Evolutionary conservation across 176 grass and related monocot species (phyloP), one percentile per base, ranked within the genome.

Genomic region (Cenchrus fungigraminus): DNA sequence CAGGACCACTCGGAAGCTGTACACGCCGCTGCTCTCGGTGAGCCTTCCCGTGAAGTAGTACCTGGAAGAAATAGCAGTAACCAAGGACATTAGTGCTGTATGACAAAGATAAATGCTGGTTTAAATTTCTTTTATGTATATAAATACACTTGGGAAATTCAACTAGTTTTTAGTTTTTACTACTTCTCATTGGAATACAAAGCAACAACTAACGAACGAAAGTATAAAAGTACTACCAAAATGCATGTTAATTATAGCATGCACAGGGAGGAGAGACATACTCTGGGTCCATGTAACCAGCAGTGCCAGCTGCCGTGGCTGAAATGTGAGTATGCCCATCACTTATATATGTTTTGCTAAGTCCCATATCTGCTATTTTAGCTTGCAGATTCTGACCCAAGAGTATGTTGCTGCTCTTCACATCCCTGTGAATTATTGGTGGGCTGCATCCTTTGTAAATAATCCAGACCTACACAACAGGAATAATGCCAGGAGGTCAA

Each of bases 371-470:
- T 17, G 84, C 55, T 46, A 86, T 51, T 32, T 74, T 86, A 8
- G 79, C 79, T 37, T 83, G 83, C n/a, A 90, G 28, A 51, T 86
- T 73, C 6, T 46, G 55, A 83, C 34, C 34, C 34, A 34, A 34
- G 34, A 34, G 88, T 13, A 90, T 90, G 34, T 90, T 90, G 20
- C 29, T 71, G 17, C 22, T 86, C 74, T 87, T 91, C 42, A 89
- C 56, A 68, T 91, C 89, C 78, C 83, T 77, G 17, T 94, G 89
- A 46, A 91, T 51, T 72, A 91, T 85, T 12, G 78, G 72, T 11
- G 65, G 34, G 1, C 53, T 17, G 5, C 86, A 88, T 53, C 83
- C 75, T 4, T 69, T 87, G 74, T 94, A 94, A 32, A 71, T 91
- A 91, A 20, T 86, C 86, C 78, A 94, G 13, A 12, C 86, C 86